Evolutionary conservation across 768 basidiomycete genomes (phyloP).

Genomic region (Lentinula detonsa): DNA sequence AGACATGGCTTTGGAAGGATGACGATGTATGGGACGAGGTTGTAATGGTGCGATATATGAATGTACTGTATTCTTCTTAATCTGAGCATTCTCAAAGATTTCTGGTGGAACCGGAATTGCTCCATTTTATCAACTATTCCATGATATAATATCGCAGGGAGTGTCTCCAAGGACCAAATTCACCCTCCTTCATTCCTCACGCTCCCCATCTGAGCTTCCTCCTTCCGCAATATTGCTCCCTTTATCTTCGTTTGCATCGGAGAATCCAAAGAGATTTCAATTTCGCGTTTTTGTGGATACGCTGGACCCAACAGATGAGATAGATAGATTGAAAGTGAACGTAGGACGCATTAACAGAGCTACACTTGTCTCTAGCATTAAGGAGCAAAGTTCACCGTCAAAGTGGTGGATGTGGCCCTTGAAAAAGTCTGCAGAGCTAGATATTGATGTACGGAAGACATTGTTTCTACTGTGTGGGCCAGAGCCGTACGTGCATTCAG

Average conservation of each 20-base stretch:
- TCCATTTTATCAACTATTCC: constrained; percentile 76
- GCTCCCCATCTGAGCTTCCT: constrained; percentile 56
- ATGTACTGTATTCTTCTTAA: neutral
- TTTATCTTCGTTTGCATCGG: constrained; percentile 38
- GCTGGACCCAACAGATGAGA: constrained; percentile 7
- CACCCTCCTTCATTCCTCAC: constrained; percentile 70
- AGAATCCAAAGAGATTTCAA: constrained; percentile 50
- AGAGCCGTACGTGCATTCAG: constrained; percentile 51
- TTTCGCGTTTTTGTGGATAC: constrained; percentile 62
- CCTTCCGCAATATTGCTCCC: constrained; percentile 56
- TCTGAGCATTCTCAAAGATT: constrained; percentile 39
- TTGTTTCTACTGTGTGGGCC: constrained; percentile 82
- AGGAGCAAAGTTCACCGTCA: constrained; percentile 14
- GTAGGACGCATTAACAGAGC: constrained; percentile 51
- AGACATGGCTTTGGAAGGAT: constrained; percentile 56
- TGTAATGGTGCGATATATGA: constrained; percentile 51
- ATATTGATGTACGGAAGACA: constrained; percentile 26
- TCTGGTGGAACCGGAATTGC: constrained; percentile 87
- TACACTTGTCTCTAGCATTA: constrained; percentile 38
- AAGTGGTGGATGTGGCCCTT: constrained; percentile 34
- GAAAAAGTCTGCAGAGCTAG: constrained; percentile 12
- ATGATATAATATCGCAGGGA: constrained; percentile 35
- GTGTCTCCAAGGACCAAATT: constrained; percentile 42
- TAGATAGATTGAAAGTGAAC: constrained; percentile 20
- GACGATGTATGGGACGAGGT: constrained; percentile 64